These are phyloP conservation scores for Fusarium dlaminii DNA, from an alignment of 2,329 filamentous ascomycete genomes.

Conservation along the genomic window DNA sequence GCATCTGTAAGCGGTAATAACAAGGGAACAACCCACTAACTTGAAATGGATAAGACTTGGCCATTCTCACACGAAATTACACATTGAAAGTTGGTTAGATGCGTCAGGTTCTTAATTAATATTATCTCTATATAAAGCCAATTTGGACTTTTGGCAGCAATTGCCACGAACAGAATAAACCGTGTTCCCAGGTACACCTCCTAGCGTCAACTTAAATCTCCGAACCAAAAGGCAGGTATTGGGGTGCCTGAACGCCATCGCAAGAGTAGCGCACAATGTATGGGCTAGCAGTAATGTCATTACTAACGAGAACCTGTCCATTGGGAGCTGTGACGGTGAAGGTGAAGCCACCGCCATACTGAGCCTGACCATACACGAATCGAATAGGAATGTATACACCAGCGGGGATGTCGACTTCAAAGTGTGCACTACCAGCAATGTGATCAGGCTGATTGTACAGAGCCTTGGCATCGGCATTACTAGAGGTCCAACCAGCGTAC, in stretches of 20 bases:
- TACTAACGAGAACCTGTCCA: not conserved
- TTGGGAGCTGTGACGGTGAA: not conserved
- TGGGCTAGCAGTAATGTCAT: not conserved
- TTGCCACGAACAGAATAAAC: not conserved
- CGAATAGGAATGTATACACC: not conserved
- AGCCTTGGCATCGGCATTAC: not conserved
- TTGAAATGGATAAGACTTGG: not conserved
- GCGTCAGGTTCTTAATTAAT: not conserved
- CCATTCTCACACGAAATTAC: not conserved
- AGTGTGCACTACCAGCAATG: not conserved
- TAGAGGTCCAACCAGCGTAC: not conserved
- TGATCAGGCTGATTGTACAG: slow-evolving; percentile 3
- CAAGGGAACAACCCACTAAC: not conserved
- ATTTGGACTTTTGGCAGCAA: no score
- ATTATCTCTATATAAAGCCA: not conserved
- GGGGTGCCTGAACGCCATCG: not conserved
- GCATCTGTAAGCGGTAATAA: not conserved
- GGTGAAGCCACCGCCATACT: not conserved
- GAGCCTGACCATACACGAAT: not conserved
- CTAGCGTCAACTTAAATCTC: not conserved
- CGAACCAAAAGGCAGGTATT: rapidly evolving
- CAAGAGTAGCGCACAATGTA: not conserved
- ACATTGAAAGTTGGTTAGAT: rapidly evolving
- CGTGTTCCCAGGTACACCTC: not conserved
- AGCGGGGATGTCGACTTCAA: rapidly evolving